These are phyloP conservation scores for Aspergillus campestris DNA, from an alignment of 495 filamentous ascomycete genomes.

Conservation along the genomic window DNA sequence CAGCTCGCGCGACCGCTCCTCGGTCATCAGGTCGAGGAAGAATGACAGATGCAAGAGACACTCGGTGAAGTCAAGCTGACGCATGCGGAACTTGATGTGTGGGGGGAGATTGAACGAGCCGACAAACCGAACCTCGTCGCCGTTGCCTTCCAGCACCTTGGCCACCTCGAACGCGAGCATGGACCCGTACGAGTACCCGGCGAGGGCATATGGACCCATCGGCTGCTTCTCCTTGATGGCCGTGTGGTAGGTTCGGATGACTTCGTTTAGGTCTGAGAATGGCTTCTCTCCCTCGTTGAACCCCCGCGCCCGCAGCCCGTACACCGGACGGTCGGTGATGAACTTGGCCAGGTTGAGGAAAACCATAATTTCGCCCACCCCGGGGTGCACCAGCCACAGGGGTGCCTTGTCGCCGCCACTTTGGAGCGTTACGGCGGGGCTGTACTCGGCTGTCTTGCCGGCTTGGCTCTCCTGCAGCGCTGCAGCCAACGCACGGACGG, in stretches of 20 bases:
- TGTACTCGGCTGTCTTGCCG: conserved; percentile 22
- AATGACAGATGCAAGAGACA: conserved; percentile 39
- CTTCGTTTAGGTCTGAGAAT: conserved; percentile 29
- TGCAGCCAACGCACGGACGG: conserved; percentile 19
- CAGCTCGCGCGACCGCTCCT: conserved; percentile 19
- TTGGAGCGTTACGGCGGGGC: conserved; percentile 41
- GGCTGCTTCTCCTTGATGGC: conserved; percentile 41
- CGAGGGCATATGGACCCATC: conserved; percentile 46
- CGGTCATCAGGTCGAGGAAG: conserved; percentile 40
- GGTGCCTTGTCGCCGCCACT: conserved; percentile 31
- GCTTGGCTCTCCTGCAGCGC: no score
- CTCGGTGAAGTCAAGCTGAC: conserved; percentile 36
- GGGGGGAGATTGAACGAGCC: conserved; percentile 36
- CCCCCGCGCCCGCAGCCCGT: conserved; percentile 46
- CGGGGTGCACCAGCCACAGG: conserved; percentile 51
- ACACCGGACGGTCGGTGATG: conserved; percentile 42
- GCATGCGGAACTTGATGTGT: conserved; percentile 45
- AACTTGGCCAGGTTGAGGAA: conserved; percentile 43
- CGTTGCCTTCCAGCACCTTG: conserved; percentile 33
- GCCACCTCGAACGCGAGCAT: conserved; percentile 49
- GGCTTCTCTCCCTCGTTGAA: conserved; percentile 33
- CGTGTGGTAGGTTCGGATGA: conserved; percentile 28
- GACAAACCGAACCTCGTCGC: conserved; percentile 21
- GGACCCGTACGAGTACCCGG: conserved; percentile 46
- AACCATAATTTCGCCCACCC: conserved; percentile 48